phyloP scores from a whole-genome alignment of 2,329 filamentous ascomycete genomes.

The Colletotrichum gigasporum region DNA sequence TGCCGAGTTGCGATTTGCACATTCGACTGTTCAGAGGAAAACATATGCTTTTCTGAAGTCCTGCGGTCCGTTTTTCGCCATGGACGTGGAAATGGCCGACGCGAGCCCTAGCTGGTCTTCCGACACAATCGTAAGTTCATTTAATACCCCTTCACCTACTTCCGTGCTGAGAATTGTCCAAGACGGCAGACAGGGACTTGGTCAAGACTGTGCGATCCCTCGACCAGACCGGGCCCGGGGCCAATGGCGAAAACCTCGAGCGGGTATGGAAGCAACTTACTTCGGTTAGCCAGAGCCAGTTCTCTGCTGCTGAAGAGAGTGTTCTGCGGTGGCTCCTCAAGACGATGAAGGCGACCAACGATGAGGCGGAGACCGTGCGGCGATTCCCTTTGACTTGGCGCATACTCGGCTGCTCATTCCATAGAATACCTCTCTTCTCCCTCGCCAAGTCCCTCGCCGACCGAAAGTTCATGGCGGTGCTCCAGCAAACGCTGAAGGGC shows the following conservation, averaged over 20 bases:
- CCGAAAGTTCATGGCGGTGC: conserved; percentile 70
- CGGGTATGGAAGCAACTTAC: conserved; percentile 60
- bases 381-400: conserved; percentile 68
- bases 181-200: conserved; percentile 46
- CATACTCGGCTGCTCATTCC: conserved; percentile 68
- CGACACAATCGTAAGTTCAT: conserved; percentile 19
- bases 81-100: conserved; percentile 31
- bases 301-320: conserved; percentile 65
- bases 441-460: conserved; percentile 78
- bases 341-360: conserved; percentile 58
- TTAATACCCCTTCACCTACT: neutral
- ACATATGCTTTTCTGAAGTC: neutral
- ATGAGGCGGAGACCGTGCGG: conserved; percentile 60
- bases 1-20: neutral
- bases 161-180: conserved; percentile 11
- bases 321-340: conserved; percentile 72
- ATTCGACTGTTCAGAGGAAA: neutral
- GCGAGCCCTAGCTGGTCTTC: neutral
- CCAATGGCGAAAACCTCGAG: conserved; percentile 56
- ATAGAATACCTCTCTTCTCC: conserved; percentile 73
- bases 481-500: conserved; percentile 74
- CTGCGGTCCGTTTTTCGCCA: conserved; percentile 1
- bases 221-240: conserved; percentile 59
- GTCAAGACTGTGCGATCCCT: conserved; percentile 64
- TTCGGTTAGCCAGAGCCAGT: conserved; percentile 49